phyloP scores from a whole-genome alignment of 2,329 filamentous ascomycete species.

The Conoideocrella luteorostrata region DNA sequence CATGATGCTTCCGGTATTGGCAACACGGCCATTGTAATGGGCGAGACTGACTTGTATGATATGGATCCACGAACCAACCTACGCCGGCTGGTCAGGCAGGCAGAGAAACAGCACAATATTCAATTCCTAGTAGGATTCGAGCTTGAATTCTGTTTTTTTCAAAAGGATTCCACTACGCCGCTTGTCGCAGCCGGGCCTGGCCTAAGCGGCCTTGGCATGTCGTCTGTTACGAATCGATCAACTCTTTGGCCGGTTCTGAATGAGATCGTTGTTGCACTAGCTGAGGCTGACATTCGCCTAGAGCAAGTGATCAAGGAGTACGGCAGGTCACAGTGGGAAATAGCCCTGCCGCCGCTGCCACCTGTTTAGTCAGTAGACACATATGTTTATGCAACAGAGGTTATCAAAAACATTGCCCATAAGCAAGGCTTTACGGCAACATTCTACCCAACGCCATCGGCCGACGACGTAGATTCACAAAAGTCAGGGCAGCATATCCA shows the following conservation, averaged over 20 bases:
- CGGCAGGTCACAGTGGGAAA: not conserved
- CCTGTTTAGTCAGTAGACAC: conserved; percentile 2
- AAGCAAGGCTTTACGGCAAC: not conserved
- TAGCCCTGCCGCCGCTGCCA: not conserved
- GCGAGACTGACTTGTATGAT: not conserved
- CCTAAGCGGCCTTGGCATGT: not conserved
- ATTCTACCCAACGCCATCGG: not conserved
- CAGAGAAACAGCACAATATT: not conserved
- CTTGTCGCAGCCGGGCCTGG: not conserved
- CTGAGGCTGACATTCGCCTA: not conserved
- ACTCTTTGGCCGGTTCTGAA: not conserved
- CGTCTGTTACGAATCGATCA: not conserved
- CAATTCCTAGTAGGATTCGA: conserved; percentile 1
- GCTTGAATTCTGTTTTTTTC: not conserved
- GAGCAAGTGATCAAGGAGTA: conserved; percentile 1
- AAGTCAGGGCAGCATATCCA: conserved; percentile 2
- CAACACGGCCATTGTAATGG: not conserved
- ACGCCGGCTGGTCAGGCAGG: not conserved
- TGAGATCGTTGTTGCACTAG: not conserved
- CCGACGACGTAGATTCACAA: conserved; percentile 1
- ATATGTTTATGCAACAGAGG: not conserved
- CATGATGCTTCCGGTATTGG: not conserved
- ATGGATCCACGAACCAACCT: not conserved
- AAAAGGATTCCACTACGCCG: not conserved
- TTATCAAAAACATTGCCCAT: not conserved